Conservation (phyloP, 2,329 filamentous ascomycete genomes). For the Botrytis tulipae region DNA sequence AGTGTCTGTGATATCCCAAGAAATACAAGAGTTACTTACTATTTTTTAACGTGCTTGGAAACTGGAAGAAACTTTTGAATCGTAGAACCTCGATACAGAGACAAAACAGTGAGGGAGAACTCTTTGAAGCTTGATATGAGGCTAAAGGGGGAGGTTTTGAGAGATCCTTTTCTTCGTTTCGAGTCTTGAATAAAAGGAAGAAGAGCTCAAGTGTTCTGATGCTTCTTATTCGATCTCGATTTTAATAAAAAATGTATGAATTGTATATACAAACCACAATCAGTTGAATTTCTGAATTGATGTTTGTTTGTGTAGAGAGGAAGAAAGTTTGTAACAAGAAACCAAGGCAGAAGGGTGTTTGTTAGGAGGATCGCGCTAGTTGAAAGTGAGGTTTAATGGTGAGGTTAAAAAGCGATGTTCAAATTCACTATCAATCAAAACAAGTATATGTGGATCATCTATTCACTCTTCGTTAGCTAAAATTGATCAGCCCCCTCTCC, state of each 20-base stretch:
- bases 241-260: background rate
- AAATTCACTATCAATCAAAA: background rate
- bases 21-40: background rate
- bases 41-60: background rate
- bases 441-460: background rate
- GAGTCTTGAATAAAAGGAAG: background rate
- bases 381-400: background rate
- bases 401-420: background rate
- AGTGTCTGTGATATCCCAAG: background rate
- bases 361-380: background rate
- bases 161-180: background rate
- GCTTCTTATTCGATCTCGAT: background rate
- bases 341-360: background rate
- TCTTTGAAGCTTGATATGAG: too few relatives aligned
- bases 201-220: background rate
- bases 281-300: background rate
- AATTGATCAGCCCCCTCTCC: too few relatives aligned
- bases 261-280: background rate
- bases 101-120: background rate
- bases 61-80: background rate
- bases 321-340: background rate
- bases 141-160: background rate
- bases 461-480: background rate
- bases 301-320: background rate
- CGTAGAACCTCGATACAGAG: background rate